Conservation (phyloP, 306 rosid species). For the Carpinus viminea region DNA sequence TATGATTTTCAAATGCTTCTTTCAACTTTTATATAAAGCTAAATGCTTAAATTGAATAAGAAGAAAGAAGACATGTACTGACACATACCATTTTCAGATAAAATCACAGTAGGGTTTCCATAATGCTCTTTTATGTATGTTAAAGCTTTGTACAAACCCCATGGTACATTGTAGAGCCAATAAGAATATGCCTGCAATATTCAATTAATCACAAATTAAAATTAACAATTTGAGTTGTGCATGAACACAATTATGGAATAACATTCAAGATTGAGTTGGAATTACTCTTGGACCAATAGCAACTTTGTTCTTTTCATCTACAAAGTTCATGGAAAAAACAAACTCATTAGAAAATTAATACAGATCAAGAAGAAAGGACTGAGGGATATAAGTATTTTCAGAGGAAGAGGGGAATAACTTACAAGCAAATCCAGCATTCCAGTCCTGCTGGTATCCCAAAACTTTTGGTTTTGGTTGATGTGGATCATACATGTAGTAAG, state of each 20-base stretch:
- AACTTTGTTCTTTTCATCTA: constrained; percentile 77
- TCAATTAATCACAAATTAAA: background rate
- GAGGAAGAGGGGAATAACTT: constrained; percentile 36
- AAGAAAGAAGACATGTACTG: background rate
- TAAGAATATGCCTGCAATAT: constrained; percentile 64
- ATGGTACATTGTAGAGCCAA: constrained; percentile 95
- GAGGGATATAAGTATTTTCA: background rate
- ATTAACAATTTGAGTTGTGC: constrained; percentile 7
- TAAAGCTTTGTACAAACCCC: constrained; percentile 90
- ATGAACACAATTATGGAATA: background rate
- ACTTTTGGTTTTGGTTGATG: constrained; percentile 50
- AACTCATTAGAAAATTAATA: constrained; percentile 2
- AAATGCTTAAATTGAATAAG: too few species aligned
- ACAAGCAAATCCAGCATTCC: constrained; percentile 89
- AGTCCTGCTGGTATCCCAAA: constrained; percentile 76
- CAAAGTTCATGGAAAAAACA: constrained; percentile 27
- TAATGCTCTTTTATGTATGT: constrained; percentile 70
- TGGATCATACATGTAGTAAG: constrained; percentile 67
- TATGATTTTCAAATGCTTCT: background rate
- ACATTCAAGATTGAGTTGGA: constrained; percentile 7
- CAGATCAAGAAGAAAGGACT: background rate
- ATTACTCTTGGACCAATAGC: constrained; percentile 82
- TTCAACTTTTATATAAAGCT: background rate
- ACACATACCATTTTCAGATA: constrained; percentile 80
- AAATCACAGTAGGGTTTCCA: constrained; percentile 73